These are phyloP conservation scores for Xylaria acuta DNA, from an alignment of 495 filamentous ascomycete species.

Conservation along the genomic window DNA sequence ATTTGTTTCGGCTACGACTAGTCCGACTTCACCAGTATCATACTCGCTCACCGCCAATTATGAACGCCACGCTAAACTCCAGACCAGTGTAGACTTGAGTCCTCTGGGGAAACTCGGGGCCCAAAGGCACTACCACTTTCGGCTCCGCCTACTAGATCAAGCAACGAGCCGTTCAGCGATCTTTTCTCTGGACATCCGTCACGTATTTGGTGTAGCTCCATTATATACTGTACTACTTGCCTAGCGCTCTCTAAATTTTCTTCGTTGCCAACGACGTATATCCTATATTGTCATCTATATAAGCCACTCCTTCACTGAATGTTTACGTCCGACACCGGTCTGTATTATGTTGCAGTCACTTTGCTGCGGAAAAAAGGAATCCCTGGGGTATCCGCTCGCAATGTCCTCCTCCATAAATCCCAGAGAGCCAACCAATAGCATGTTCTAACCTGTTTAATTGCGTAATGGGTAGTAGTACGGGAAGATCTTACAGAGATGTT, in stretches of 20 bases:
- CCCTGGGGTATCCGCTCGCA: slow-evolving; percentile 25
- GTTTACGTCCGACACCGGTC: slow-evolving; percentile 25
- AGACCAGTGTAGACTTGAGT: neutral
- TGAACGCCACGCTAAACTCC: slow-evolving; percentile 9
- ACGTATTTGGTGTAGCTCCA: neutral
- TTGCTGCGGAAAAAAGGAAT: slow-evolving; percentile 7
- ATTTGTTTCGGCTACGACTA: slow-evolving; percentile 9
- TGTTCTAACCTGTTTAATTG: slow-evolving; percentile 9
- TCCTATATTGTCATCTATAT: slow-evolving; percentile 12
- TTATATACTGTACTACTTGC: neutral
- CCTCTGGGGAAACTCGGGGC: neutral
- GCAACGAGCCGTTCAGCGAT: neutral
- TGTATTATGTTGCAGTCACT: slow-evolving; percentile 19
- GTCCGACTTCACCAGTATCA: slow-evolving; percentile 4
- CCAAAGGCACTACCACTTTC: neutral
- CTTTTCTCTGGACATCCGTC: neutral
- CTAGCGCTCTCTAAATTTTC: neutral
- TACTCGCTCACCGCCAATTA: slow-evolving; percentile 22
- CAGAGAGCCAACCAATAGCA: slow-evolving; percentile 11
- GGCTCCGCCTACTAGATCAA: slow-evolving; percentile 8
- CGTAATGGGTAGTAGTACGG: slow-evolving; percentile 16
- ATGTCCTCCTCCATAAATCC: slow-evolving; percentile 21
- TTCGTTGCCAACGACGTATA: neutral
- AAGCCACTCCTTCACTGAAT: neutral
- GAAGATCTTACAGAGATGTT: slow-evolving; percentile 17